Percentiles rank a stretch among this genome's conserved stretches.
Evolutionary conservation across 176 grass and related monocot genomes (phyloP).

Genomic region (Canna indica): DNA sequence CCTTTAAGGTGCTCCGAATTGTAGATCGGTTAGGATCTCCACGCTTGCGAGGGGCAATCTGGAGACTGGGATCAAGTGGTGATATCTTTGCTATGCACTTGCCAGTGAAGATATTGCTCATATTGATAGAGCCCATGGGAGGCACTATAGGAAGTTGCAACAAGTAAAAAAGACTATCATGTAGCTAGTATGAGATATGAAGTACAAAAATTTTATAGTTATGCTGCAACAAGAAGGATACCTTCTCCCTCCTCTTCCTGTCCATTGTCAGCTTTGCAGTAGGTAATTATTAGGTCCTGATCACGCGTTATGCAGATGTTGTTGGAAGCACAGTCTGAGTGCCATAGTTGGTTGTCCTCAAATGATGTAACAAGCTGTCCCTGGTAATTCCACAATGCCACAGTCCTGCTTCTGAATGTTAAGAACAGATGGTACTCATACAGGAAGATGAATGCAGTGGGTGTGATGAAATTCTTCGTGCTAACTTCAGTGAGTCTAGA

Average conservation of each 20-base stretch:
- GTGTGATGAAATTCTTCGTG: slow-evolving; percentile 60
- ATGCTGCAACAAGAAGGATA: slow-evolving; percentile 7
- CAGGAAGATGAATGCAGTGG: slow-evolving; percentile 67
- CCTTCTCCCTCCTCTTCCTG: slow-evolving; percentile 26
- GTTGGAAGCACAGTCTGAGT: slow-evolving; percentile 57
- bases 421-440: slow-evolving; percentile 64
- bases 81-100: slow-evolving; percentile 66
- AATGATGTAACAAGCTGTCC: slow-evolving; percentile 65
- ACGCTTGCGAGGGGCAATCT: slow-evolving; percentile 30
- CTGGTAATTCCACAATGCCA: slow-evolving; percentile 57
- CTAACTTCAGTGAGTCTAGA: slow-evolving; percentile 49
- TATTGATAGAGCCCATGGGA: slow-evolving; percentile 49
- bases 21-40: slow-evolving; percentile 33
- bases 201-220: neutral
- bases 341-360: slow-evolving; percentile 56
- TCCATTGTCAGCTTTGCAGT: slow-evolving; percentile 36
- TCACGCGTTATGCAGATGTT: slow-evolving; percentile 61
- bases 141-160: slow-evolving; percentile 22
- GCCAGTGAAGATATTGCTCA: slow-evolving; percentile 65
- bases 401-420: slow-evolving; percentile 55
- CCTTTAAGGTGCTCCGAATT: slow-evolving; percentile 38
- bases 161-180: neutral
- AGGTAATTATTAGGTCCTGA: slow-evolving; percentile 59
- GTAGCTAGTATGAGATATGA: neutral
- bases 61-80: slow-evolving; percentile 37